A percentile compares a stretch with the other conserved stretches of the same genome.
These are phyloP conservation scores for Auxenochlorella pyrenoidosa DNA, from an alignment of 139 green algal species.

Conservation along the genomic window DNA sequence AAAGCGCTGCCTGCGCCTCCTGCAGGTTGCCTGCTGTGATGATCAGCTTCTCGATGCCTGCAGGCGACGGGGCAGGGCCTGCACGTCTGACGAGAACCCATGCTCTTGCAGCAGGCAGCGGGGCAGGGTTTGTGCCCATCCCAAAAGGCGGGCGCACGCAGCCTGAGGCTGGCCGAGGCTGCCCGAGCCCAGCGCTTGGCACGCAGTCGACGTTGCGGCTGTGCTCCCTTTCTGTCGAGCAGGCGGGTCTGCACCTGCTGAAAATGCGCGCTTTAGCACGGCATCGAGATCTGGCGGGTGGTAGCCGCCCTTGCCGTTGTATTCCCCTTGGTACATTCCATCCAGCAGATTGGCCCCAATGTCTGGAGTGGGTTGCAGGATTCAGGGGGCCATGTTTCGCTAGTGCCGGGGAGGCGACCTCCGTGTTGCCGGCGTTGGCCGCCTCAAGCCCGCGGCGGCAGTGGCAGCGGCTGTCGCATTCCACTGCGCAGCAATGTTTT, in stretches of 20 bases:
- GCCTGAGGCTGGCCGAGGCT: too few species aligned
- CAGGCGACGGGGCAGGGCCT: neutral
- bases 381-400: neutral
- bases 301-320: conserved; percentile 67
- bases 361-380: conserved; percentile 38
- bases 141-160: too few species aligned
- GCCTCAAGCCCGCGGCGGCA: neutral
- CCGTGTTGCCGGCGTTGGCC: too few species aligned
- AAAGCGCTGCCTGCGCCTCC: conserved; percentile 66
- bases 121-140: too few species aligned
- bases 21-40: conserved; percentile 75
- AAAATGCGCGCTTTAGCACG: conserved; percentile 69
- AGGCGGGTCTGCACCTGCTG: conserved; percentile 44
- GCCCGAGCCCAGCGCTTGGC: too few species aligned
- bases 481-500: too few species aligned
- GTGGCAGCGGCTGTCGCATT: neutral
- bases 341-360: conserved; percentile 87
- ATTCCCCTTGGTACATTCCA: conserved; percentile 76
- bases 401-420: too few species aligned
- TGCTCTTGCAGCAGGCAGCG: too few species aligned
- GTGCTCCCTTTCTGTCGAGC: too few species aligned
- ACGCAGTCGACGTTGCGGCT: too few species aligned
- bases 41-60: conserved; percentile 72
- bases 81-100: too few species aligned
- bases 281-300: conserved; percentile 67